Base-by-base conservation (phyloP, 768 basidiomycete species). In the Lactarius hatsudake region DNA sequence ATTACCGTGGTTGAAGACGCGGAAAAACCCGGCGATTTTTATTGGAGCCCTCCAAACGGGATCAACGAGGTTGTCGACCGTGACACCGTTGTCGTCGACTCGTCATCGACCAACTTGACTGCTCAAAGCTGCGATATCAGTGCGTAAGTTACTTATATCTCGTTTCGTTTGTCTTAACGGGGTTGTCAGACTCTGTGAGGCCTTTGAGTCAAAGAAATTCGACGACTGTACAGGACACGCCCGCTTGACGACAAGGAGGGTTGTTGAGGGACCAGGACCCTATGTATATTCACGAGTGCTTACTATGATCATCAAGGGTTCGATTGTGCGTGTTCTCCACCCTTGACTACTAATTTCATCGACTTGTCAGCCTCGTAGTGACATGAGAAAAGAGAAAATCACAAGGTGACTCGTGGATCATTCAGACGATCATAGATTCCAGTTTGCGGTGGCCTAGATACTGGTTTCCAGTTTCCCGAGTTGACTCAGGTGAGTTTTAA, bases 351-450 rank as follows among this genome's bases (percentile, higher is more conserved):
- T 18, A 5, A 2, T 61, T 42, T 57, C 5, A 60, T 26, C 7
- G 42, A 15, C 36, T 59, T 36, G 20, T 60, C 69, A 96, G 91
- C 84, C 89, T 55, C 90, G 96, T 56, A 96, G 96, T 10, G 96
- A 98, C 96, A 98, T 78, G 85, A 86, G 70, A 99, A 96, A 68
- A 98, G 98, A 78, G 96, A 97, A 68, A 96, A 98, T 72, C 71
- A 98, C 98, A 76, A 96, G 12, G 96, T 61, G 96, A 99, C 79
- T 84, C 87, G 7, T 98, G 95, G 94, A 94, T 98, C 73, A 98
- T 98, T 66, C 89, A 97, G 75, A 88, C 87, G 55, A 92, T 98
- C 74, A 98, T 98, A 77, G 93, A 93, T 73, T 97, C 94, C 26
- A 96, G 96, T 55, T 84, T 98, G 36, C 87, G 96, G 74, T 96